Percentiles rank a stretch among this genome's conserved stretches.
These are phyloP conservation scores for Xylariaceae sp. DNA, from an alignment of 2,329 filamentous ascomycete genomes.

Conservation along the genomic window DNA sequence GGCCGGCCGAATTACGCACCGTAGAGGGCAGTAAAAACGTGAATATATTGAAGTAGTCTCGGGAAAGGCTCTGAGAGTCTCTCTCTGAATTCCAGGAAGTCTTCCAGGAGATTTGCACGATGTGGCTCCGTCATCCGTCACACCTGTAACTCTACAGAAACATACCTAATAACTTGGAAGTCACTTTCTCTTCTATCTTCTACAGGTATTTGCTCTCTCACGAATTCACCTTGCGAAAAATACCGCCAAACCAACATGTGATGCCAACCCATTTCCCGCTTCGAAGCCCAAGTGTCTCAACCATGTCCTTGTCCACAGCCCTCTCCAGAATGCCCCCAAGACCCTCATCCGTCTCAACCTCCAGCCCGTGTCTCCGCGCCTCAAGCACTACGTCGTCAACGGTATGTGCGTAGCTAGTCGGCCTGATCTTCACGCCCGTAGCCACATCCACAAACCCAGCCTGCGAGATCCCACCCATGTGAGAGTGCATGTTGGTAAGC, in stretches of 20 bases:
- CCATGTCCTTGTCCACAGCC: slow-evolving; percentile 50
- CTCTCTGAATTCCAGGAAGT: too few relatives aligned
- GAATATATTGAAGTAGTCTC: too few relatives aligned
- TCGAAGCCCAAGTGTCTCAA: slow-evolving; percentile 54
- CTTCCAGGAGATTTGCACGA: too few relatives aligned
- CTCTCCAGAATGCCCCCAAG: slow-evolving; percentile 37
- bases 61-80: too few relatives aligned
- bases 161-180: too few relatives aligned
- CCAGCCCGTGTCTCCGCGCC: slow-evolving; percentile 44
- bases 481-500: slow-evolving; percentile 65
- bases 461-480: slow-evolving; percentile 57
- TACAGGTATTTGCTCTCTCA: neutral
- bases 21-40: too few relatives aligned
- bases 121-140: too few relatives aligned
- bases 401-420: slow-evolving; percentile 54
- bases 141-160: too few relatives aligned
- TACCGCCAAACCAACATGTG: slow-evolving; percentile 50
- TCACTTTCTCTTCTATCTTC: too few relatives aligned
- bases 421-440: slow-evolving; percentile 54
- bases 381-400: slow-evolving; percentile 48
- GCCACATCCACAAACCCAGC: slow-evolving; percentile 57
- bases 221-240: slow-evolving; percentile 37
- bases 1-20: too few relatives aligned
- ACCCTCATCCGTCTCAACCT: slow-evolving; percentile 33
- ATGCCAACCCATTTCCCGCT: slow-evolving; percentile 61